phyloP scores from a whole-genome alignment of 108 stramenopile species.

The Nannochloropsis oceanica region DNA sequence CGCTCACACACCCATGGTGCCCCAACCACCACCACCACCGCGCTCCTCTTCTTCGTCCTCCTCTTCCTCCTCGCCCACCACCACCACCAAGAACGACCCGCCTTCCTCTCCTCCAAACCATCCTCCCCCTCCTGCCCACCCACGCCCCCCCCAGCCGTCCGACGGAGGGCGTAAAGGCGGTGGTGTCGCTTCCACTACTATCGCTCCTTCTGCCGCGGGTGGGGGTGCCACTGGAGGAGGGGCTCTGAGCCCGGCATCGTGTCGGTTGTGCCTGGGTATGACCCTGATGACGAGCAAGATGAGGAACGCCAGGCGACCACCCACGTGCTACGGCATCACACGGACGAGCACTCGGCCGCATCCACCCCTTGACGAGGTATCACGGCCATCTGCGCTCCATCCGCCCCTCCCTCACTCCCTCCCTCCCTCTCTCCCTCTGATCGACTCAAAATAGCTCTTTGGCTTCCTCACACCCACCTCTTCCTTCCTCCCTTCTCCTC shows the following conservation, averaged over 20 bases:
- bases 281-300: background rate
- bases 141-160: background rate
- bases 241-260: background rate
- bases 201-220: background rate
- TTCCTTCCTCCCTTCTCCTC: background rate
- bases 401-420: background rate
- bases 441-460: background rate
- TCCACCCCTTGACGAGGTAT: background rate
- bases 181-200: background rate
- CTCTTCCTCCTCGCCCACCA: background rate
- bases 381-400: background rate
- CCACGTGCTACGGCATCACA: background rate
- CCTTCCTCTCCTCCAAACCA: too few species aligned
- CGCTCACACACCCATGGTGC: background rate
- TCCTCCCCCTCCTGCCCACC: too few species aligned
- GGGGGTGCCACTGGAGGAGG: background rate
- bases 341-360: background rate
- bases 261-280: background rate
- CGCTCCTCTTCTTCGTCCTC: background rate
- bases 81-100: background rate
- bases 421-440: background rate
- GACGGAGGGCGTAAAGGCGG: too few species aligned
- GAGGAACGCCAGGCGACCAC: background rate
- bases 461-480: background rate
- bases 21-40: background rate